Base-by-base conservation (phyloP, 2,329 filamentous ascomycete species). In the Pseudocercospora ulei region DNA sequence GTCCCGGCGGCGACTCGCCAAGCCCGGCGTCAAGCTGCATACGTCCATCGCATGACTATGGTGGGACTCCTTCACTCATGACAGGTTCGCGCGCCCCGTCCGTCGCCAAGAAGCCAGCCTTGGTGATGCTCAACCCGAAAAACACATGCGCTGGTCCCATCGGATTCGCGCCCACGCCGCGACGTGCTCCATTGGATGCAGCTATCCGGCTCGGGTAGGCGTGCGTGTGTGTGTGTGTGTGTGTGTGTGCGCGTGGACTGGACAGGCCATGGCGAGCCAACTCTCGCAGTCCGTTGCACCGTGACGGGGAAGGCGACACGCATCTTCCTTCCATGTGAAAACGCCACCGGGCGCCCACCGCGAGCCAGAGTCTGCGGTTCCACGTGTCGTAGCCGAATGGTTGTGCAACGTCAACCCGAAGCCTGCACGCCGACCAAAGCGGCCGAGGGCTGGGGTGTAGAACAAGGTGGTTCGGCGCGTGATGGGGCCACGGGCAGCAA, bases 351-450 rank as follows among this genome's bases (percentile, higher is more conserved):
- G 13, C 17, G 35, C 14, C 27, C 35, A 33, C 35, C 35, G 33
- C 31, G 35, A 39, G 34, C 39, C 35, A 26, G 38, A 41, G 22
- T 35, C 16, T 16, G 29, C 40, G 39, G 39, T 46, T 40, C 39
- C 43, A 46, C 43, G 43, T 46, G 43, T 39, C 36, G 26, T 11
- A 45, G 38, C 42, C 42, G 42, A 42, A 29, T 8, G 29, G 35
- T 38, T 20, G 35, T 28, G 23, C 35, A 29, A 20, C 30, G 23
- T 37, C 25, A 33, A n/a, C n/a, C 41, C 37, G 33, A 28, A 29
- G 42, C 12, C 41, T 44, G 41, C 41, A 40, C 18, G 29, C 25
- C 41, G 38, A 39, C 30, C 24, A 39, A 40, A 44, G 17, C n/a
- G 33, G 31, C 31, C 26, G 17, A 17, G 14, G 11, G 20, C 17